phyloP scores from a whole-genome alignment of 352 stramenopile genomes.

The Thalassiosira exigua region DNA sequence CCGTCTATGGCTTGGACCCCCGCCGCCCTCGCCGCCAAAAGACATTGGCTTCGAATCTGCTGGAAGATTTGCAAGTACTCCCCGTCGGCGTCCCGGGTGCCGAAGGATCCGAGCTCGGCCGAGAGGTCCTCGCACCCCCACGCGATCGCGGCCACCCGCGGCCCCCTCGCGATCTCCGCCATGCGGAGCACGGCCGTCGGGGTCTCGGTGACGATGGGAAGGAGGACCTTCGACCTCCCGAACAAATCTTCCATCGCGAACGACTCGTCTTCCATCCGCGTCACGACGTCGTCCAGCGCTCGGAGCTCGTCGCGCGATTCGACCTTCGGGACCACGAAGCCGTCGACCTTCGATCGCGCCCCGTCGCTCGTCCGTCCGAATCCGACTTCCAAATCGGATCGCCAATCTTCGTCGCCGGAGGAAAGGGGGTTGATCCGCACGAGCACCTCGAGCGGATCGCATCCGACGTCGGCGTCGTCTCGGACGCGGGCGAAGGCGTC shows the following conservation, averaged over 20 bases:
- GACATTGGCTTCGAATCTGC: constrained; percentile 48
- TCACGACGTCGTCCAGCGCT: constrained; percentile 42
- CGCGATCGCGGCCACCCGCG: constrained; percentile 47
- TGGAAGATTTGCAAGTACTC: constrained; percentile 45
- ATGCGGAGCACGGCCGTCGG: constrained; percentile 48
- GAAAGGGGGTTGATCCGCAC: constrained; percentile 60
- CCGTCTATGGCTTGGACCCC: constrained; percentile 60
- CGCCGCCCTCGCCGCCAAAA: constrained; percentile 53
- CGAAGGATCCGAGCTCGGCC: constrained; percentile 33
- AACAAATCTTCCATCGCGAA: neutral
- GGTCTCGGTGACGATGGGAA: constrained; percentile 60
- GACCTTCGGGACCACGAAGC: constrained; percentile 62
- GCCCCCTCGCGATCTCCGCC: constrained; percentile 45
- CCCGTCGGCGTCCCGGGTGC: constrained; percentile 22
- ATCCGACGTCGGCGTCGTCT: too few species aligned
- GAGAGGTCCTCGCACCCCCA: constrained; percentile 65
- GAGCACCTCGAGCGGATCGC: constrained; percentile 44
- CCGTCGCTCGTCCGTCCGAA: constrained; percentile 31
- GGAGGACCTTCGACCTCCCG: constrained; percentile 20
- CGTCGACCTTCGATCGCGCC: neutral
- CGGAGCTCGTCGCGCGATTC: constrained; percentile 48
- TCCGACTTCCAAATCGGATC: constrained; percentile 30
- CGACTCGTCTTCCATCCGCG: constrained; percentile 19
- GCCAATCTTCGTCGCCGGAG: constrained; percentile 22
- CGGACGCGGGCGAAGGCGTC: neutral